Base-by-base conservation (phyloP, 306 rosid species). In the Vigna unguiculata region DNA sequence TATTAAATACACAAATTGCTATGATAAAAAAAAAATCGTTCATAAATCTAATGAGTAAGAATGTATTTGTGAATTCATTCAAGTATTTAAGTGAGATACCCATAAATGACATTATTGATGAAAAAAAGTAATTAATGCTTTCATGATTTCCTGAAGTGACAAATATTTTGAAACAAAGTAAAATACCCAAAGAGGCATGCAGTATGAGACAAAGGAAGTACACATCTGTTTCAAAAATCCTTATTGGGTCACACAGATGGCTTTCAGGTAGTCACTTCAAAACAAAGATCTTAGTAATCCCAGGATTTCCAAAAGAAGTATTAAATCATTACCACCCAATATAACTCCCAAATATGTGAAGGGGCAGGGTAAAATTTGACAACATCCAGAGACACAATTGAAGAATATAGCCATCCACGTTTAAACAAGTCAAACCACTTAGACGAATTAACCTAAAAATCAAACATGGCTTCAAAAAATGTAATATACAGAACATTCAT, bases 221-320 rank as follows among this genome's bases (percentile, higher is more conserved):
- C 21, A 38, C 38, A 77, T 53, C 30, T 25, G 17, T 38, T 40
- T 4, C 36, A 77, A 55, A 66, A 62, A 38, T 3, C 21, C 57
- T 54, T 34, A 21, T 65, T 53, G 46, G 20, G 41, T 49, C 34
- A 12, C 45, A 66, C 14, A 17, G 11, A 59, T 12, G 65, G 65
- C 16, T 76, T 38, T 36, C 65, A 4, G 28, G 9, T 22, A 63
- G 21, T 46, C 53, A 36, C 53, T 34, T 62, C 17, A 49, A 30
- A 61, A 74, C 11, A 17, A 12, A 57, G 51, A 75, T 75, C 43
- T 38, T 22, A 59, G 43, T 58, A 72, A 62, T 34, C 71, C 67
- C 54, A 52, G 41, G 72, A 49, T 63, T 63, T 63, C 24, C 8
- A 13, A 74, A 74, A 58, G 20, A n/a, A 49, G 25, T 21, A 34